Conservation (phyloP, 768 basidiomycete species). For the Termitomyces sp. region DNA sequence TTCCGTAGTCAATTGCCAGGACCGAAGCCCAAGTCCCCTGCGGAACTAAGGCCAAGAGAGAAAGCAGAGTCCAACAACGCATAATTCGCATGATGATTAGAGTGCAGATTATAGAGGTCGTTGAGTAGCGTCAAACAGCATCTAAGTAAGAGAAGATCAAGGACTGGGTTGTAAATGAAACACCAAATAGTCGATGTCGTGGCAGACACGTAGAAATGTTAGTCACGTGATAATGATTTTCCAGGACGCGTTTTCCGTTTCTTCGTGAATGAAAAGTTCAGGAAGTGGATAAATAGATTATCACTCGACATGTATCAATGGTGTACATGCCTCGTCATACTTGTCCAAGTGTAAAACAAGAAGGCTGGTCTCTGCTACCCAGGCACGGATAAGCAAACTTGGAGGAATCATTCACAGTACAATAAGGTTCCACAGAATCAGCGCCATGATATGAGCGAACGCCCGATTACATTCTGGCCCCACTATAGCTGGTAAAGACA, state of each 20-base stretch:
- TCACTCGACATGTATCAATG: no score
- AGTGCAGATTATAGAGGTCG: slow-evolving; percentile 14
- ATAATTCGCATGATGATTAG: slow-evolving; percentile 33
- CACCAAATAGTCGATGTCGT: slow-evolving; percentile 19
- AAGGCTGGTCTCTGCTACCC: background rate
- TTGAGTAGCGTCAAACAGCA: slow-evolving; percentile 21
- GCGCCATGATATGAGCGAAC: background rate
- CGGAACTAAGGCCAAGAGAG: slow-evolving; percentile 34
- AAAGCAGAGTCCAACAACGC: slow-evolving; percentile 32
- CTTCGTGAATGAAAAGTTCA: no score
- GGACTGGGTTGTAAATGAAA: slow-evolving; percentile 1
- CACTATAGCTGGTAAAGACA: background rate
- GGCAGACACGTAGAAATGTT: slow-evolving; percentile 30
- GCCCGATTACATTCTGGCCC: background rate
- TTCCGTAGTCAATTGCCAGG: slow-evolving; percentile 96
- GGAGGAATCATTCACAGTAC: background rate
- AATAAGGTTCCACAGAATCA: background rate
- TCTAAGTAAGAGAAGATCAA: slow-evolving; percentile 16
- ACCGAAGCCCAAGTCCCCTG: slow-evolving; percentile 62
- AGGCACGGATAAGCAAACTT: background rate
- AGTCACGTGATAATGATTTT: slow-evolving; percentile 13
- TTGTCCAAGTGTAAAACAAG: background rate
- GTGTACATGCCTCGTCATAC: background rate
- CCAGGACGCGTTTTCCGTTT: background rate
- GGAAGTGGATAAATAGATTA: no score